A percentile compares a stretch with the other conserved stretches of the same genome.
Evolutionary conservation across 768 basidiomycete species (phyloP).

Genomic region (Porpolomopsis calyptriformis): DNA sequence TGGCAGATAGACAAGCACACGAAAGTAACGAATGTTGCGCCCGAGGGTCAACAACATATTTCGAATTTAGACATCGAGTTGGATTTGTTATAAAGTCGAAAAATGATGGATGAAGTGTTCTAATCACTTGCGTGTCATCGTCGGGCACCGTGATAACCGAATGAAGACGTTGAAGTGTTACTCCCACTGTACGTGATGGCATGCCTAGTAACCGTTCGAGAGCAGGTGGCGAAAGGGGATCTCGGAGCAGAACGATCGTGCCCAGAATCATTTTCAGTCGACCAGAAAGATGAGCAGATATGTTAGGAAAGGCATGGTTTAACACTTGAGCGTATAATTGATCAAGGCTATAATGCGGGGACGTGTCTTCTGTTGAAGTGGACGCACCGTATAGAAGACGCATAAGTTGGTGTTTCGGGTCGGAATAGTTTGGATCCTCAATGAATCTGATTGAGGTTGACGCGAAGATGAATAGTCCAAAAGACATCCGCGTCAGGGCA

Average conservation of each 20-base stretch:
- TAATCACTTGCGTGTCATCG: background rate
- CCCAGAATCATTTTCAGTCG: background rate
- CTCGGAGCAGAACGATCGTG: background rate
- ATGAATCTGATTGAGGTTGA: conserved; percentile 19
- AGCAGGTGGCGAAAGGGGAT: conserved; percentile 1
- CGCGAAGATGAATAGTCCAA: conserved; percentile 5
- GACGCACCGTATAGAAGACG: conserved; percentile 6
- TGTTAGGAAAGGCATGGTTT: background rate
- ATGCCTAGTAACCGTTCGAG: conserved; percentile 1
- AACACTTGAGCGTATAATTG: background rate
- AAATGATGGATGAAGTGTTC: background rate
- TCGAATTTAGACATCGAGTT: background rate
- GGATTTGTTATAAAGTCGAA: conserved; percentile 3
- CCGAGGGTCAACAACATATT: background rate
- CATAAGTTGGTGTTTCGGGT: conserved; percentile 8
- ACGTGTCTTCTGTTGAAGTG: background rate
- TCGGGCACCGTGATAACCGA: conserved; percentile 1
- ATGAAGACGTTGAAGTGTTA: background rate
- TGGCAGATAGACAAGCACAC: background rate
- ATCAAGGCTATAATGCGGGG: background rate
- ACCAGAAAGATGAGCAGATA: background rate
- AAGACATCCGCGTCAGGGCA: conserved; percentile 16
- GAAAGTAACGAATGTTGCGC: background rate
- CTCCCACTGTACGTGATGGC: background rate
- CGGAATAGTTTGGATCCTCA: conserved; percentile 7